phyloP scores from a whole-genome alignment of 345 rosid species.

The Ceriops decandra region DNA sequence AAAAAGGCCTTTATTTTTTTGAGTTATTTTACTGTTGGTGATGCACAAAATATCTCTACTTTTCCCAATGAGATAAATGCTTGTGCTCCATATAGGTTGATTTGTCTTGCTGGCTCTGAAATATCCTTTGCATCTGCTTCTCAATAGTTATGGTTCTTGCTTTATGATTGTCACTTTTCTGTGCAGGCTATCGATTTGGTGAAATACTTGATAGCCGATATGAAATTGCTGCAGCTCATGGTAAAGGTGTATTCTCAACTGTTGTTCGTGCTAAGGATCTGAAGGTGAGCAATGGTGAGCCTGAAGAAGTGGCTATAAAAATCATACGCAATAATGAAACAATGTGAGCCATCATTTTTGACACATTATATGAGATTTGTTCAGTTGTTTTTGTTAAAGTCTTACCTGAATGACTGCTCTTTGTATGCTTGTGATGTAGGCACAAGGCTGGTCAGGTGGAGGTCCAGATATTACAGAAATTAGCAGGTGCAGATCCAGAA shows the following conservation, averaged over 20 bases:
- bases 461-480: slow-evolving; percentile 85
- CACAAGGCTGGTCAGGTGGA: slow-evolving; percentile 90
- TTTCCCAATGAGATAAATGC: neutral
- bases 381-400: slow-evolving; percentile 7
- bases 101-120: neutral
- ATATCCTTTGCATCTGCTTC: neutral
- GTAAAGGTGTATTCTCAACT: slow-evolving; percentile 94
- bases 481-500: slow-evolving; percentile 89
- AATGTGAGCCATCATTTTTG: slow-evolving; percentile 46
- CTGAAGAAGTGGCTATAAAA: slow-evolving; percentile 92
- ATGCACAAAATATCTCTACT: neutral
- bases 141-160: neutral
- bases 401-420: slow-evolving; percentile 3
- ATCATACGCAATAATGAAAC: slow-evolving; percentile 93
- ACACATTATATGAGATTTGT: neutral
- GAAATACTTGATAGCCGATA: slow-evolving; percentile 91
- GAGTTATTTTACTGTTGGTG: too few relatives aligned
- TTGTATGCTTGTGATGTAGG: slow-evolving; percentile 43
- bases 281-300: slow-evolving; percentile 61
- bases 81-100: neutral
- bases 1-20: too few relatives aligned
- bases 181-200: slow-evolving; percentile 85
- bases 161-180: slow-evolving; percentile 14
- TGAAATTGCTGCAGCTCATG: slow-evolving; percentile 95
- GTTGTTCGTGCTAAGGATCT: slow-evolving; percentile 93